Percentiles rank a stretch among this genome's conserved stretches.
phyloP scores from a whole-genome alignment of 768 basidiomycete genomes.

The Leccinum obscurum region DNA sequence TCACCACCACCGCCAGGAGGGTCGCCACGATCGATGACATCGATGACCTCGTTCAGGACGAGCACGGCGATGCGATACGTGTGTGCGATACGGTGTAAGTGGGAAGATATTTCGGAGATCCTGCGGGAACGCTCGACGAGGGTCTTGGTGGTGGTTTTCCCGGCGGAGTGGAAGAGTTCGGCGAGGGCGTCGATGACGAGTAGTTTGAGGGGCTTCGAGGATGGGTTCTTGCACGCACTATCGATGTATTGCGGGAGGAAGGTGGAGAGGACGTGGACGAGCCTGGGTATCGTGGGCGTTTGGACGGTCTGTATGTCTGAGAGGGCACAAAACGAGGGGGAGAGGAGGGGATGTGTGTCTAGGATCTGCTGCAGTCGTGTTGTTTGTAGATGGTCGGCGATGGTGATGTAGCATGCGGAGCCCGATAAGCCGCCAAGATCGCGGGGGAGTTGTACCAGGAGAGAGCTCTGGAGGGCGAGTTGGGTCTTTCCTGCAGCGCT shows the following conservation, averaged over 20 bases:
- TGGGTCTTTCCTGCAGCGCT: conserved; percentile 97
- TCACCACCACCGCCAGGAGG: conserved; percentile 9
- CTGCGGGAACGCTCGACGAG: conserved; percentile 74
- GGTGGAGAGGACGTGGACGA: conserved; percentile 55
- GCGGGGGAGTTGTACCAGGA: conserved; percentile 71
- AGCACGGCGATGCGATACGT: conserved; percentile 68
- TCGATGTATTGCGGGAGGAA: conserved; percentile 55
- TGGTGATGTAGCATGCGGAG: conserved; percentile 76
- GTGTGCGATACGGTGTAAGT: conserved; percentile 71
- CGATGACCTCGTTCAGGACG: conserved; percentile 87
- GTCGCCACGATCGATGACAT: conserved; percentile 55
- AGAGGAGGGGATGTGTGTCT: conserved; percentile 48
- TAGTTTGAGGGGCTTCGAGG: conserved; percentile 64
- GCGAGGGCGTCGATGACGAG: conserved; percentile 87
- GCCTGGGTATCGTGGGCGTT: conserved; percentile 51
- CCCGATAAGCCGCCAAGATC: conserved; percentile 59
- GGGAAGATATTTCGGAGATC: conserved; percentile 63
- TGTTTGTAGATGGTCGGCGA: conserved; percentile 69
- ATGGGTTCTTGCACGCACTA: conserved; percentile 28
- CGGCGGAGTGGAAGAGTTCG: conserved; percentile 73
- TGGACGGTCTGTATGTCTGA: conserved; percentile 62
- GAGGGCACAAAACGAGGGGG: conserved; percentile 45
- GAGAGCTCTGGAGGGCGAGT: conserved; percentile 78
- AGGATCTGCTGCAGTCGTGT: conserved; percentile 66
- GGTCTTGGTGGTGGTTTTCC: conserved; percentile 57